These are phyloP conservation scores for Imleria badia DNA, from an alignment of 768 basidiomycete genomes.

Conservation along the genomic window DNA sequence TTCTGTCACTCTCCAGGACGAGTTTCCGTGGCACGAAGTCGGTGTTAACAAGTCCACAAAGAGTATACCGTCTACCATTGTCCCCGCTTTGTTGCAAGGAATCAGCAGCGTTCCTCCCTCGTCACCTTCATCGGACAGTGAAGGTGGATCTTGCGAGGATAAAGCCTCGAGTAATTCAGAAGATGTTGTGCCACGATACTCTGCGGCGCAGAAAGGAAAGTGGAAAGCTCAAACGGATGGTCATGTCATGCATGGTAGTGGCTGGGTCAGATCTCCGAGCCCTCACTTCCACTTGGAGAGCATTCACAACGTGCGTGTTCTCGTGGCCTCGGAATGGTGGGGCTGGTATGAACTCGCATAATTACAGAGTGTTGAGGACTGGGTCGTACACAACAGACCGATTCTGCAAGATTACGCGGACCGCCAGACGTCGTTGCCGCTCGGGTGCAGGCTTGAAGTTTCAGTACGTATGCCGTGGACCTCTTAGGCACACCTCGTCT, in stretches of 20 bases:
- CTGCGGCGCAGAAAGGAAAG: conserved; percentile 16
- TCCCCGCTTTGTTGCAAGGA: conserved; percentile 17
- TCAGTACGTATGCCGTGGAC: conserved; percentile 15
- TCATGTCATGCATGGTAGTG: background rate
- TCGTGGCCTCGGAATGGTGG: background rate
- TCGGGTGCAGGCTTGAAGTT: conserved; percentile 25
- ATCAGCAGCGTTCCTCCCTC: background rate
- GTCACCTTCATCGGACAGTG: background rate
- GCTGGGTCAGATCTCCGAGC: background rate
- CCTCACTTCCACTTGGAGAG: background rate
- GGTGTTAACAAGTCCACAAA: background rate
- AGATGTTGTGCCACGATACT: background rate
- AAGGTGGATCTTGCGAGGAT: background rate
- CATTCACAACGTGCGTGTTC: conserved; percentile 4
- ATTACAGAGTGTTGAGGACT: conserved; percentile 18
- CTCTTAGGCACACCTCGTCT: background rate
- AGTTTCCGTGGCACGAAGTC: conserved; percentile 5
- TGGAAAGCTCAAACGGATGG: conserved; percentile 1
- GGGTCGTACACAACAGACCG: conserved; percentile 23
- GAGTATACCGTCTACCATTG: conserved; percentile 15
- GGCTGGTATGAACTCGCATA: background rate
- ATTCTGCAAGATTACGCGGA: conserved; percentile 29
- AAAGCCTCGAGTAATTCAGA: background rate
- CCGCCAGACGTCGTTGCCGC: conserved; percentile 25
- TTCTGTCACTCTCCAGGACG: conserved; percentile 12